phyloP scores from a whole-genome alignment of 2,329 filamentous ascomycete genomes.

The Aspergillus sp. region DNA sequence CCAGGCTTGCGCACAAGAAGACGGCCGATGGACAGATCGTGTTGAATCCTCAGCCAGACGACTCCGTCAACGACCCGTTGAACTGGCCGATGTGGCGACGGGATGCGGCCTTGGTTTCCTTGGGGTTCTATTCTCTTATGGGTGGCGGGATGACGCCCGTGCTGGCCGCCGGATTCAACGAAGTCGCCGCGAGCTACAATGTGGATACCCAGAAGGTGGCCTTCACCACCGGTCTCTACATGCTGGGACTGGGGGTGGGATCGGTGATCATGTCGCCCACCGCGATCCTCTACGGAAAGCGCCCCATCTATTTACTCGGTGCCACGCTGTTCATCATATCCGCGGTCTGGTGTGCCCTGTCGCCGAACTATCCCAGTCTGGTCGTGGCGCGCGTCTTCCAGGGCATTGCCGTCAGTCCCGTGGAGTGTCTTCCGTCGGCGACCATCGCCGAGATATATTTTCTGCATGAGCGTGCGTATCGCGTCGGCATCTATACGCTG shows the following conservation, averaged over 20 bases:
- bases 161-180: constrained; percentile 82
- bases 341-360: constrained; percentile 81
- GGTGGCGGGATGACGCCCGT: constrained; percentile 91
- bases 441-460: constrained; percentile 97
- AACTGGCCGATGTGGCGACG: constrained; percentile 86
- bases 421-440: constrained; percentile 88
- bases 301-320: constrained; percentile 81
- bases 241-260: constrained; percentile 87
- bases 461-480: constrained; percentile 87
- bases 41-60: constrained; percentile 86
- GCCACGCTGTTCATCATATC: constrained; percentile 74
- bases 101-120: constrained; percentile 73
- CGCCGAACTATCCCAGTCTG: constrained; percentile 76
- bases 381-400: constrained; percentile 81
- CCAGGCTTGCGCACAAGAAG: constrained; percentile 60
- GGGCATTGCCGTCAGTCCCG: constrained; percentile 82
- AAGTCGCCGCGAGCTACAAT: constrained; percentile 67
- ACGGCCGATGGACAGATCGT: constrained; percentile 82
- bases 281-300: constrained; percentile 85
- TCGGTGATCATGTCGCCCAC: constrained; percentile 84
- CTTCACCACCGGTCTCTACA: constrained; percentile 86
- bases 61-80: constrained; percentile 83
- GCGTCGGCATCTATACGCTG: constrained; percentile 89
- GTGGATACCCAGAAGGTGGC: constrained; percentile 73
- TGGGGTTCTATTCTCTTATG: constrained; percentile 90